Conservation (phyloP, 1,284 basidiomycete genomes). For the Malassezia brasiliensis region DNA sequence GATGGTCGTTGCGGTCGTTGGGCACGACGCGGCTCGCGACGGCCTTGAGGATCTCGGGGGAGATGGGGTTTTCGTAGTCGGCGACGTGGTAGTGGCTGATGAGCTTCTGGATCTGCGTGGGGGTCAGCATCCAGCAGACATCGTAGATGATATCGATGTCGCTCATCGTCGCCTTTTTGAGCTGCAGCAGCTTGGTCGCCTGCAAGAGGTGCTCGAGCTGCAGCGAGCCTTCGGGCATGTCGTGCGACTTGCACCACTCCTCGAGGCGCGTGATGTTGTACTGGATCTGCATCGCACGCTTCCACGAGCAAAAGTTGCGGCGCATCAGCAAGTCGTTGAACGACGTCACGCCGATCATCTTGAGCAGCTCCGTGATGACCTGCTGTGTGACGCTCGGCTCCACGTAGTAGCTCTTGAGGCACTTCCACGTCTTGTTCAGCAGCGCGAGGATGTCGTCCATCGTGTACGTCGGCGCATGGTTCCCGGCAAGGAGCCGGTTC, state of each 20-base stretch:
- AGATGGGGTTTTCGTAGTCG: conserved; percentile 65
- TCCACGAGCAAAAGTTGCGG: conserved; percentile 99
- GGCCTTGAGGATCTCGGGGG: conserved; percentile 48
- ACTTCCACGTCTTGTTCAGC: conserved; percentile 96
- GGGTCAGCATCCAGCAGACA: conserved; percentile 99
- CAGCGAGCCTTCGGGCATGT: conserved; percentile 96
- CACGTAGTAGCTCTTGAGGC: conserved; percentile 96
- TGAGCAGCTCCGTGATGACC: conserved; percentile 88
- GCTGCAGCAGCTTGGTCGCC: conserved; percentile 91
- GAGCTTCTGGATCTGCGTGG: conserved; percentile 97
- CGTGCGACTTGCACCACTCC: conserved; percentile 59
- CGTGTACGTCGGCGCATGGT: conserved; percentile 76
- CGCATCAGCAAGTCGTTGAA: conserved; percentile 99
- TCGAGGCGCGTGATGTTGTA: conserved; percentile 63
- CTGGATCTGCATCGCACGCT: conserved; percentile 59
- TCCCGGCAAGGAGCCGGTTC: conserved; percentile 71
- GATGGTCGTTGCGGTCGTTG: conserved; percentile 47
- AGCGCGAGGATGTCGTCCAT: conserved; percentile 98
- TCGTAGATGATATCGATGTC: conserved; percentile 95
- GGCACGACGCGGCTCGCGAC: conserved; percentile 45
- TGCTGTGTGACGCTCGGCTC: conserved; percentile 96
- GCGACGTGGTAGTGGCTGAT: conserved; percentile 97
- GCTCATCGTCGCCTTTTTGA: conserved; percentile 72
- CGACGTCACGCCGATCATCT: conserved; percentile 89
- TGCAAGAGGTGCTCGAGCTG: conserved; percentile 99